A percentile compares a stretch with the other conserved stretches of the same genome.
These are phyloP conservation scores for Solanum piurae DNA, from an alignment of 257 asterid genomes.

Conservation along the genomic window DNA sequence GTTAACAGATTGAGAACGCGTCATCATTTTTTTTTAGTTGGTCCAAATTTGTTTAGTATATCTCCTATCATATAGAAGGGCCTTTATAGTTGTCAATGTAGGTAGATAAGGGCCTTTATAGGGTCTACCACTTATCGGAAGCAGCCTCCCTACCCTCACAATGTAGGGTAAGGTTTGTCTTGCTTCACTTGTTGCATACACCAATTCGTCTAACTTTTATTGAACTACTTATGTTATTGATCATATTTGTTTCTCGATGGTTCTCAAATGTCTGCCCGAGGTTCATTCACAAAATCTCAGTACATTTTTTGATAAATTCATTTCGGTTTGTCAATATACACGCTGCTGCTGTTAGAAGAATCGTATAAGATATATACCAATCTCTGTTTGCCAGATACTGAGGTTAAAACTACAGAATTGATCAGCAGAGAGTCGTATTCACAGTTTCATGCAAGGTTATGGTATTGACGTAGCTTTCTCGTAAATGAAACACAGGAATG, in stretches of 20 bases:
- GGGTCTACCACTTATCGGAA: not conserved
- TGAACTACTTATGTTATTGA: not conserved
- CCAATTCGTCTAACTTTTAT: not conserved
- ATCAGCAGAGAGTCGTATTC: not conserved
- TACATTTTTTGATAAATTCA: not conserved
- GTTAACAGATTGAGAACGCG: no score
- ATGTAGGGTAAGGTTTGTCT: not conserved
- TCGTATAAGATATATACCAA: not conserved
- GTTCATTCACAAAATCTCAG: not conserved
- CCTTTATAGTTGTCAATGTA: no score
- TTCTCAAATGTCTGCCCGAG: not conserved
- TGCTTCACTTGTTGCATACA: accelerated
- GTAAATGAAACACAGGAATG: not conserved
- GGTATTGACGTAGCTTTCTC: not conserved
- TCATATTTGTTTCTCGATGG: not conserved
- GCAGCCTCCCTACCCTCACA: not conserved
- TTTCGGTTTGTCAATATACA: not conserved
- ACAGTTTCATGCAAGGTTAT: not conserved
- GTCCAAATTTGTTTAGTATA: no score
- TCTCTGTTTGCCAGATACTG: not conserved
- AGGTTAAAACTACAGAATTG: not conserved
- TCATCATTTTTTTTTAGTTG: no score
- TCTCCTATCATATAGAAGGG: no score
- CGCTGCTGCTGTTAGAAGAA: not conserved
- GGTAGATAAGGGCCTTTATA: no score